phyloP scores from a whole-genome alignment of 495 filamentous ascomycete species.

The Tirmania nivea region DNA sequence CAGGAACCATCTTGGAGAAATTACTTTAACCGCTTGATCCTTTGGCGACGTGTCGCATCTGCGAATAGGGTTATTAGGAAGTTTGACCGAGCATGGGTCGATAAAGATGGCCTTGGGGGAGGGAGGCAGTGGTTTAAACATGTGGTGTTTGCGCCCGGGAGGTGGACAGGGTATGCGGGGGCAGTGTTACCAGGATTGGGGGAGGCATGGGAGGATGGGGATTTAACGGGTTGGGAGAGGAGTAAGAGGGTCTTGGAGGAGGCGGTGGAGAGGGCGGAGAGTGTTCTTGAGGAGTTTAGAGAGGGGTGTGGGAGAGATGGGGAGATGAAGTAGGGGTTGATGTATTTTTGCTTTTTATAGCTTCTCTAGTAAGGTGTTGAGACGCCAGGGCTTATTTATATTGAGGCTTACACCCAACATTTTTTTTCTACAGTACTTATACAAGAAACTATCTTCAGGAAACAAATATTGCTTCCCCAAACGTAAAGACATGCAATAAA shows the following conservation, averaged over 20 bases:
- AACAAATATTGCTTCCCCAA: too few species aligned
- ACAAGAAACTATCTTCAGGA: too few species aligned
- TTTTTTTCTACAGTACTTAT: too few species aligned
- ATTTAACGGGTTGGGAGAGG: slow-evolving; percentile 4
- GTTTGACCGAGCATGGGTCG: slow-evolving; percentile 12
- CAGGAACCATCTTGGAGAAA: not conserved
- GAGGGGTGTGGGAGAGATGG: not conserved
- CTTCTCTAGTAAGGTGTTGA: too few species aligned
- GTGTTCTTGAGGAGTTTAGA: not conserved
- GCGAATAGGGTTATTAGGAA: slow-evolving; percentile 4
- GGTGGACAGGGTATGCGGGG: slow-evolving; percentile 16
- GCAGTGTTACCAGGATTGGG: slow-evolving; percentile 13
- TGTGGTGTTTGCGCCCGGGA: slow-evolving; percentile 16
- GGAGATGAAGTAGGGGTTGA: not conserved
- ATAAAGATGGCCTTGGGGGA: slow-evolving; percentile 8
- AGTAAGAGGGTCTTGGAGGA: not conserved
- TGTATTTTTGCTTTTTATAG: too few species aligned
- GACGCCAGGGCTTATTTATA: too few species aligned
- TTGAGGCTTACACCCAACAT: too few species aligned
- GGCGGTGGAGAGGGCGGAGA: not conserved
- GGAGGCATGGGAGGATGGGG: slow-evolving; percentile 6
- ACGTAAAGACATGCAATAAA: too few species aligned
- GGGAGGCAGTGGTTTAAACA: slow-evolving; percentile 15
- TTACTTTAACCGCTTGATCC: not conserved
- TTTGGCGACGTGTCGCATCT: not conserved